Evolutionary conservation across 441 rosid genomes (phyloP).

Genomic region (Cnidoscolus chayamansa): DNA sequence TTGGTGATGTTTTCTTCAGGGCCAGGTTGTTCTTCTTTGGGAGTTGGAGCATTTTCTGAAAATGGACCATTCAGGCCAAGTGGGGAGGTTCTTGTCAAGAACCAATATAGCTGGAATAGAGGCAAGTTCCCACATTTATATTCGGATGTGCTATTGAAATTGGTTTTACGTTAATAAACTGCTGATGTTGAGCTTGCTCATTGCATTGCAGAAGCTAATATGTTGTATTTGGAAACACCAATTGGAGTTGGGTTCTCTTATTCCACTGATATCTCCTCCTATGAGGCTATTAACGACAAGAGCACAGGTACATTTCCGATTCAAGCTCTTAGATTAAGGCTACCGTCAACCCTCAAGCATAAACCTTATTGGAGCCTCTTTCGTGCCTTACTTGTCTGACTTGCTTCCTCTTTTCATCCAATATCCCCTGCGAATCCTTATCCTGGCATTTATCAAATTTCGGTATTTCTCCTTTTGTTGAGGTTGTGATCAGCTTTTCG

Average conservation of each 20-base stretch:
- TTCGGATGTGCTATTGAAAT: not conserved
- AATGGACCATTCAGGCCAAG: slow-evolving; percentile 96
- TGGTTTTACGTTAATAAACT: slow-evolving; percentile 12
- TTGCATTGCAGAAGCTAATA: slow-evolving; percentile 75
- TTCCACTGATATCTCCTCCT: slow-evolving; percentile 60
- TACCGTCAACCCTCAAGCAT: too few relatives aligned
- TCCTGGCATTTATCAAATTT: not conserved
- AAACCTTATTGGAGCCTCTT: too few relatives aligned
- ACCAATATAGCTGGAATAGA: slow-evolving; percentile 85
- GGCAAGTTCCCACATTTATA: slow-evolving; percentile 30
- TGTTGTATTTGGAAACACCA: slow-evolving; percentile 91
- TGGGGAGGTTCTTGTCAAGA: slow-evolving; percentile 59
- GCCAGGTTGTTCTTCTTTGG: slow-evolving; percentile 92
- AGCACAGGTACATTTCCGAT: slow-evolving; percentile 54
- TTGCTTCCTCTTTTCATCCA: too few relatives aligned
- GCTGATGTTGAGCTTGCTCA: slow-evolving; percentile 21
- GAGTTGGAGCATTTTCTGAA: slow-evolving; percentile 94
- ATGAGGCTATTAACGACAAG: slow-evolving; percentile 66
- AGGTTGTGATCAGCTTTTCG: not conserved
- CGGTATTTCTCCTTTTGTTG: not conserved
- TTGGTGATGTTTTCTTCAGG: slow-evolving; percentile 39
- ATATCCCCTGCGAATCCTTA: too few relatives aligned
- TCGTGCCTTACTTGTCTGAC: too few relatives aligned
- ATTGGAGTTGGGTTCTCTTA: slow-evolving; percentile 98
- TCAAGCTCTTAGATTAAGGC: too few relatives aligned